Percentiles rank a stretch among this genome's conserved stretches.
phyloP scores from a whole-genome alignment of 1,284 basidiomycete genomes.

The Entoloma clypeatum region DNA sequence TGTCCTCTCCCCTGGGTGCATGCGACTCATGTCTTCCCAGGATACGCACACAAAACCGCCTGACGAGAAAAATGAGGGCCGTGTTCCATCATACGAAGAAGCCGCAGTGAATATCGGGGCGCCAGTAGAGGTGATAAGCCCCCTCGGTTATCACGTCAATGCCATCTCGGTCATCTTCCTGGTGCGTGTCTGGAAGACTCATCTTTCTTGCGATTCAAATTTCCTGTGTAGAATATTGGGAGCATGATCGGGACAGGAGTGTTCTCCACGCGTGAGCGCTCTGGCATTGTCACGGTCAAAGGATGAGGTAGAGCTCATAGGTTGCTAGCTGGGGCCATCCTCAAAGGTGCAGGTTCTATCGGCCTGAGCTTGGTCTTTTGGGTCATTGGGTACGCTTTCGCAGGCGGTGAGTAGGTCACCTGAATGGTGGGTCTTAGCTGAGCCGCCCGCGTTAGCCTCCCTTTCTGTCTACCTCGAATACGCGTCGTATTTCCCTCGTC shows the following conservation, averaged over 20 bases:
- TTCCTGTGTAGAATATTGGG: conserved; percentile 28
- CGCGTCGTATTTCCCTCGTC: conserved; percentile 39
- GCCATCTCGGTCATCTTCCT: conserved; percentile 37
- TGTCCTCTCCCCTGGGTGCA: too few relatives aligned
- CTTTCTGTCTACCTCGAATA: conserved; percentile 35
- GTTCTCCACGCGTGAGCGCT: conserved; percentile 32
- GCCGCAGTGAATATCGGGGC: conserved; percentile 30
- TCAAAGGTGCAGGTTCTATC: conserved; percentile 39
- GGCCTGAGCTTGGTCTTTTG: conserved; percentile 42
- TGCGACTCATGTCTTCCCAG: conserved; percentile 18
- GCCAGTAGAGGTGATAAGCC: conserved; percentile 36
- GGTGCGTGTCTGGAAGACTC: conserved; percentile 14
- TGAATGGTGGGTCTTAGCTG: neutral
- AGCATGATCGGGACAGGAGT: conserved; percentile 44
- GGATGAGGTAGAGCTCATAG: neutral
- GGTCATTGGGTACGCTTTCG: conserved; percentile 38
- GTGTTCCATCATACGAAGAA: conserved; percentile 25
- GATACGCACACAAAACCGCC: conserved; percentile 12
- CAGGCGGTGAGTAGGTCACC: conserved; percentile 26
- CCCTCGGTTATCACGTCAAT: conserved; percentile 40
- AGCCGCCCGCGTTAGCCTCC: conserved; percentile 20
- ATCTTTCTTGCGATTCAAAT: neutral
- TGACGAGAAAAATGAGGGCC: conserved; percentile 21
- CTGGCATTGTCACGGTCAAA: neutral
- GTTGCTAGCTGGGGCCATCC: conserved; percentile 33